Evolutionary conservation across 2,329 filamentous ascomycete species (phyloP).

Genomic region (Pseudohalonectria lignicola): DNA sequence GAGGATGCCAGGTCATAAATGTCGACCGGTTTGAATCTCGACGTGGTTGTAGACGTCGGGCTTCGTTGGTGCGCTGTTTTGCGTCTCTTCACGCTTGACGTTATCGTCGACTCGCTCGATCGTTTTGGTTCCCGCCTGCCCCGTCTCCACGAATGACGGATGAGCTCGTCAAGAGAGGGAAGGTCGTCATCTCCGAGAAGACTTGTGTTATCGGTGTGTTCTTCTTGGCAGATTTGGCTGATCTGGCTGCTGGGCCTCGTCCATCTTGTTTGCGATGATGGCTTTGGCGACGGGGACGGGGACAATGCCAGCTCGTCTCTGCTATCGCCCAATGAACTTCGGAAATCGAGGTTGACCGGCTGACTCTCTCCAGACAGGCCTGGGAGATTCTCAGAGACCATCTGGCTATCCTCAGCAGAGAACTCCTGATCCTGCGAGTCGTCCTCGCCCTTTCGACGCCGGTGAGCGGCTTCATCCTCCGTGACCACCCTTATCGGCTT

Average conservation of each 20-base stretch:
- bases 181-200: slow-evolving; percentile 19
- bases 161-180: slow-evolving; percentile 14
- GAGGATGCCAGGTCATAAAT: neutral
- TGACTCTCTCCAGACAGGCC: slow-evolving; percentile 5
- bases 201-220: slow-evolving; percentile 19
- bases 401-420: slow-evolving; percentile 36
- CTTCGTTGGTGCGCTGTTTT: neutral
- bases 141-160: no score
- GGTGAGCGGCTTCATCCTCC: slow-evolving; percentile 13
- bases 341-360: slow-evolving; percentile 3
- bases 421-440: slow-evolving; percentile 40
- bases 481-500: slow-evolving; percentile 34
- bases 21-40: neutral
- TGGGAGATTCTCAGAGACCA: slow-evolving; percentile 13
- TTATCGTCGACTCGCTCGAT: no score
- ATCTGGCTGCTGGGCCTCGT: slow-evolving; percentile 16
- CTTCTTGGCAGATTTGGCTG: slow-evolving; percentile 7
- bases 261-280: slow-evolving; percentile 13
- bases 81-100: neutral
- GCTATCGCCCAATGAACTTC: slow-evolving; percentile 4
- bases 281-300: slow-evolving; percentile 16
- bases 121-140: no score
- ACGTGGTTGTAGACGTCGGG: neutral
- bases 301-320: slow-evolving; percentile 16
- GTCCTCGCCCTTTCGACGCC: slow-evolving; percentile 20